Percentiles rank a stretch among this genome's conserved stretches.
Conservation (phyloP, 2,329 filamentous ascomycete species). For the Lasiodiplodia hormozganensis region DNA sequence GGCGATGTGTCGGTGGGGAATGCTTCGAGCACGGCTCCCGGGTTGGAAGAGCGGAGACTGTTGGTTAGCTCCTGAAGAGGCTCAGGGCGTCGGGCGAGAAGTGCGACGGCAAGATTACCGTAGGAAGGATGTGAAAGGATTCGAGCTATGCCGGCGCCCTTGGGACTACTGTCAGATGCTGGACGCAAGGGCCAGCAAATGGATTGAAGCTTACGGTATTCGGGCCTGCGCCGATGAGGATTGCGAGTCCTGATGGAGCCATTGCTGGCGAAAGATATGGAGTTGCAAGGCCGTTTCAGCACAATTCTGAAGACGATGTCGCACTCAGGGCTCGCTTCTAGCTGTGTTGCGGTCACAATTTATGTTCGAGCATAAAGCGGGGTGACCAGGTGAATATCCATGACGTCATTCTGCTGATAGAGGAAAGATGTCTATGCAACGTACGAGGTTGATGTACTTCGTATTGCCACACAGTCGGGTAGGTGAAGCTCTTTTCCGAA, state of each 20-base stretch:
- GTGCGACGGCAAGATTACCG: slow-evolving; percentile 63
- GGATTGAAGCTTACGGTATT: slow-evolving; percentile 36
- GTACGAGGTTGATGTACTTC: too few species aligned
- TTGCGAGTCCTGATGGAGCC: slow-evolving; percentile 36
- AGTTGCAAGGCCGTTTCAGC: background rate
- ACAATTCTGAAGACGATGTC: background rate
- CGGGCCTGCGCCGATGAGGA: slow-evolving; percentile 44
- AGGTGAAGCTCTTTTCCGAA: background rate
- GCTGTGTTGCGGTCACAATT: background rate
- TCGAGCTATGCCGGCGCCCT: slow-evolving; percentile 64
- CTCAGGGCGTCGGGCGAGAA: slow-evolving; percentile 59
- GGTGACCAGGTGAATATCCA: background rate
- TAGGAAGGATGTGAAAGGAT: slow-evolving; percentile 59
- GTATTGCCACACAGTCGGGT: too few species aligned
- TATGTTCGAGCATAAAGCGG: slow-evolving; percentile 1
- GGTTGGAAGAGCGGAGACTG: slow-evolving; percentile 51
- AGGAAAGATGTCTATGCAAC: background rate
- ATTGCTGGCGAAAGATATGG: background rate
- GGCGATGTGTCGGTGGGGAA: slow-evolving; percentile 61
- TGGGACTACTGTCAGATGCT: slow-evolving; percentile 15
- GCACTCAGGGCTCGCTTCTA: background rate
- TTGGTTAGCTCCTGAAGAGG: slow-evolving; percentile 52
- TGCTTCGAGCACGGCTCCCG: slow-evolving; percentile 56
- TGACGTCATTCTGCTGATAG: slow-evolving; percentile 8
- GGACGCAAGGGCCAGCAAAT: background rate